Base-by-base conservation (phyloP, 306 rosid species). In the Crataegus laevigata region DNA sequence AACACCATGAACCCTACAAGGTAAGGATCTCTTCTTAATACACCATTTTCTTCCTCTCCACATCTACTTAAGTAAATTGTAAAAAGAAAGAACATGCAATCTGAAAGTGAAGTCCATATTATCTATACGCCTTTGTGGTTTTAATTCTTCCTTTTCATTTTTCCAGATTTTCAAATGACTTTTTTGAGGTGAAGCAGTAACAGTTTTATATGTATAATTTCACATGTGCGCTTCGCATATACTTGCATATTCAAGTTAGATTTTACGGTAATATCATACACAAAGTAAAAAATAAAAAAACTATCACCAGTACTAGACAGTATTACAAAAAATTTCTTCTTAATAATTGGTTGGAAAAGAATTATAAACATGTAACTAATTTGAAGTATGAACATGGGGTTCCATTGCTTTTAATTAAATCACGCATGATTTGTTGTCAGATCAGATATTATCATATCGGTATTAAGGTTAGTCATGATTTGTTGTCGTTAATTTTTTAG, bases 1-100 rank as follows among this genome's bases (percentile, higher is more conserved):
- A 30, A 30, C 69, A 12, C 28, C 83, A 82, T 75, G 80, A 75
- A 82, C 82, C 75, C 45, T 72, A 74, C 82, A 82, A 82, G 85
- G 84, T 82, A 69, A 83, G 78, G 65, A 69, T 84, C 79, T 83
- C 51, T 71, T 32, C 75, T 82, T 62, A 21, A 6, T 25, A 60
- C 3, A 26, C 61, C 8, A 13, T 30, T 25, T 1, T 21, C 38
- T 72, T 77, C 36, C 81, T 43, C 75, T 50, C 68, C 64, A 68
- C 80, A 61, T 26, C 81, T 73, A 57, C 19, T 25, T 59, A 32
- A 65, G 51, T 15, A 26, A 18, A 50, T 3, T 69, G 26, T 3
- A 4, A 18, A 25, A 69, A 50, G 55, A 69, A 17, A 45, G 26
- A 32, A 50, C 47, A 65, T 65, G 69, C 26, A 65, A 65, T 11